Evolutionary conservation across 257 asterid genomes (phyloP), one percentile per base, ranked within the genome.

Genomic region (Echium plantagineum): DNA sequence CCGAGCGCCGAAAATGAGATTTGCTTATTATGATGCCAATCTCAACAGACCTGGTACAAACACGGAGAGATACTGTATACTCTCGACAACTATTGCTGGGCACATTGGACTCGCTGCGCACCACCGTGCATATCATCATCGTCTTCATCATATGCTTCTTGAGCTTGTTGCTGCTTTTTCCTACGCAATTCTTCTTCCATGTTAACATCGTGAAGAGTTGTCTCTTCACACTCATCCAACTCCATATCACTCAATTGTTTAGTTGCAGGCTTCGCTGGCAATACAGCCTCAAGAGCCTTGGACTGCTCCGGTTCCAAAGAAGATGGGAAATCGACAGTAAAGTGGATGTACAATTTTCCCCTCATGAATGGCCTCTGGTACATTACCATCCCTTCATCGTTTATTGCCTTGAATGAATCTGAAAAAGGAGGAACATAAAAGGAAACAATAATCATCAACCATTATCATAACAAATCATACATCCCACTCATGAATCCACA

Each of bases 341-440:
- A 71, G 59, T 65, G 71, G 46, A 71, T 71, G 67, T 71, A 71
- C 31, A 71, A 58, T 38, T 71, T 71, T 6, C 75, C 75, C 55
- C 66, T 71, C 75, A 71, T 71, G 64, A 71, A 71, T 48, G 75
- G 71, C 71, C 63, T 71, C 55, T 59, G 67, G 56, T 71, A 66
- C 71, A 65, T 49, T 6, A 68, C 68, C 75, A 71, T 71, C 53
- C 75, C 75, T 61, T 71, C 75, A 49, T 71, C 75, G 55, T 66
- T 65, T 26, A 71, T 57, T 54, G 64, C 75, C 75, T 71, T 71
- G 24, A 55, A 68, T 31, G 62, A 67, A 62, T 68, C 72, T 68
- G 57, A 8, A 19, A 61, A 21, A 52, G 32, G 16, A 26, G 6
- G 28, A 38, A 60, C 42, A 60, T 12, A 20, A 31, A 8, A 1